phyloP scores from a whole-genome alignment of 345 rosid genomes.

The Corchorus capsularis region DNA sequence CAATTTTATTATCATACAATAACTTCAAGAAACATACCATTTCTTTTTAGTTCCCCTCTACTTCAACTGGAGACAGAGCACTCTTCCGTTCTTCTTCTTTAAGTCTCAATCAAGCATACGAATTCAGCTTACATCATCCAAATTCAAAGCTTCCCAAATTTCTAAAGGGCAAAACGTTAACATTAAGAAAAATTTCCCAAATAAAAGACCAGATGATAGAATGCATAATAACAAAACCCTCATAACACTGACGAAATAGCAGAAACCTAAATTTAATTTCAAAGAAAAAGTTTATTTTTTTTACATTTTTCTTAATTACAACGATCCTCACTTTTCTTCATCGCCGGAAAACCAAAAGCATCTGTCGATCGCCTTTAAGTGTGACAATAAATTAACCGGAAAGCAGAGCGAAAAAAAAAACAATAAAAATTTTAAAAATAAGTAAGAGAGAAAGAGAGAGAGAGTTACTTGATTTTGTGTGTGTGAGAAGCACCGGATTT shows the following conservation, averaged over 20 bases:
- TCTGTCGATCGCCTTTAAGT: slow-evolving; percentile 21
- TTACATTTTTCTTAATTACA: not conserved
- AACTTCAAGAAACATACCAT: slow-evolving; percentile 24
- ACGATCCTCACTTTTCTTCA: slow-evolving; percentile 29
- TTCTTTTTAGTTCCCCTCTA: slow-evolving; percentile 5
- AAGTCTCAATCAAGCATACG: not conserved
- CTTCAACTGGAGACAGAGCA: not conserved
- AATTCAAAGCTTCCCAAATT: not conserved
- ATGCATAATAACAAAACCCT: not conserved
- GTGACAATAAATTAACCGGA: slow-evolving; percentile 22
- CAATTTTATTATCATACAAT: not conserved
- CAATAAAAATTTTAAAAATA: not conserved
- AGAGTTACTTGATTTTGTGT: slow-evolving; percentile 22
- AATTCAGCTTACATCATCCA: not conserved
- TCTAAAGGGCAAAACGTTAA: too few species aligned
- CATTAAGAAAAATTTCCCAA: not conserved
- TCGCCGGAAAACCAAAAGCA: slow-evolving; percentile 28
- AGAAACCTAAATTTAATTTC: not conserved
- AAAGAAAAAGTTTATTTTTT: not conserved
- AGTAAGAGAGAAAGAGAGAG: not conserved
- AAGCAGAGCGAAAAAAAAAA: not conserved
- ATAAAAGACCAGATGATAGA: not conserved
- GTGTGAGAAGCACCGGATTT: slow-evolving; percentile 50
- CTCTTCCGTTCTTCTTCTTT: not conserved
- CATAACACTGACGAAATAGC: not conserved